Evolutionary conservation across 371 early-diverging fungal genomes (phyloP).

Genomic region (Rhizomucor pusillus): DNA sequence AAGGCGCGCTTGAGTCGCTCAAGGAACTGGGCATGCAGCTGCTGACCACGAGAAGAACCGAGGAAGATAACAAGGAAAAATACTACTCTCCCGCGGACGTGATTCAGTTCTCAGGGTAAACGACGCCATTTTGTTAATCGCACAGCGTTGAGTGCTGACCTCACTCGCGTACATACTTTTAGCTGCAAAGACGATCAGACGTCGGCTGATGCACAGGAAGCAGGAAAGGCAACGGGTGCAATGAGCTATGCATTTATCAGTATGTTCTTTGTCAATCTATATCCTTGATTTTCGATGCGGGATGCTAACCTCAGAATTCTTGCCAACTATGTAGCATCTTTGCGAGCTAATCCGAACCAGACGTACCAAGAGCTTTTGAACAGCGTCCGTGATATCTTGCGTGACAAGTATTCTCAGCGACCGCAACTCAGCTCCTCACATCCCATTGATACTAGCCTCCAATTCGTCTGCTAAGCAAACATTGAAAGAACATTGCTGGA

Average conservation of each 20-base stretch:
- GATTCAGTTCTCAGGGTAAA: slow-evolving; percentile 77
- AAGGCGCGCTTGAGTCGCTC: slow-evolving; percentile 45
- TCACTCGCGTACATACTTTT: not conserved
- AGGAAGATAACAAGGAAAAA: slow-evolving; percentile 35
- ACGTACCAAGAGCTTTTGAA: slow-evolving; percentile 77
- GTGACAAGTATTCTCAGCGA: slow-evolving; percentile 72
- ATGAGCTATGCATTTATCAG: slow-evolving; percentile 81
- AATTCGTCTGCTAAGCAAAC: slow-evolving; percentile 37
- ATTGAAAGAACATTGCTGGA: no score
- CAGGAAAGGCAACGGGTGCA: slow-evolving; percentile 71
- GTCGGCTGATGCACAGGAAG: slow-evolving; percentile 76
- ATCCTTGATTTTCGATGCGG: not conserved
- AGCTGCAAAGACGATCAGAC: slow-evolving; percentile 89
- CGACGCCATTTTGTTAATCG: no score
- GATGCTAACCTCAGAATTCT: not conserved
- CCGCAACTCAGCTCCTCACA: slow-evolving; percentile 81
- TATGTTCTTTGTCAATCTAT: slow-evolving; percentile 15
- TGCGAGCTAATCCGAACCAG: slow-evolving; percentile 62
- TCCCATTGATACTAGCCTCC: slow-evolving; percentile 76
- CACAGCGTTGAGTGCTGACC: no score
- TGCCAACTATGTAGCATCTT: slow-evolving; percentile 22
- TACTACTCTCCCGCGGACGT: slow-evolving; percentile 74
- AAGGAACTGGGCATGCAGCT: slow-evolving; percentile 49
- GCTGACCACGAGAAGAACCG: slow-evolving; percentile 32
- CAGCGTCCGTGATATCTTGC: slow-evolving; percentile 70